These are phyloP conservation scores for Arxiozyma telluris DNA, from an alignment of 1,139 yeast species.

Conservation along the genomic window DNA sequence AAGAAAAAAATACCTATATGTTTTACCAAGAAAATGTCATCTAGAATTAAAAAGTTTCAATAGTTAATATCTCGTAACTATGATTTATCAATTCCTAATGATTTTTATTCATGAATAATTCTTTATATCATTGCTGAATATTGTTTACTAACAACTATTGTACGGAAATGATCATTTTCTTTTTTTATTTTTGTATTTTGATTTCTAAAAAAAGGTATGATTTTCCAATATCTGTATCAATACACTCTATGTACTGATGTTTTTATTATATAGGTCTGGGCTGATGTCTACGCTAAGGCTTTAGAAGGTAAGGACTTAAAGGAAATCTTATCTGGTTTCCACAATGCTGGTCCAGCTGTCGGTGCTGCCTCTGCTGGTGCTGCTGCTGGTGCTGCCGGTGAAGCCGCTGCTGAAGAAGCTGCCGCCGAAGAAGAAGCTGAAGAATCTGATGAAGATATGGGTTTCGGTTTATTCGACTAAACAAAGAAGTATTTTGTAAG, in stretches of 20 bases:
- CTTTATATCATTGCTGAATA: not conserved
- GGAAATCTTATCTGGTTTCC: conserved; percentile 77
- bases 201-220: not conserved
- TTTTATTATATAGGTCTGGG: conserved; percentile 54
- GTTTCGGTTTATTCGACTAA: conserved; percentile 63
- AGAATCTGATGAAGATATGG: conserved; percentile 82
- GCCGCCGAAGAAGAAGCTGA: conserved; percentile 39
- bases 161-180: not conserved
- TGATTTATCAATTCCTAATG: too few species aligned
- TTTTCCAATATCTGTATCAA: not conserved
- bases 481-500: conserved; percentile 11
- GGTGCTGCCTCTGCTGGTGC: conserved; percentile 50
- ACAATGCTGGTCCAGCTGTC: conserved; percentile 59
- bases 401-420: conserved; percentile 51
- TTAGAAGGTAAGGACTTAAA: conserved; percentile 94
- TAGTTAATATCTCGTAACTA: too few species aligned
- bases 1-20: not conserved
- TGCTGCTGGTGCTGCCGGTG: conserved; percentile 54
- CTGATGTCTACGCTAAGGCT: conserved; percentile 92
- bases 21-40: not conserved
- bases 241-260: not conserved
- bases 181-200: not conserved
- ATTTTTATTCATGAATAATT: not conserved
- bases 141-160: not conserved
- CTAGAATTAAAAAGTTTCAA: too few species aligned